Evolutionary conservation across 805 yeast species (phyloP), one percentile per base, ranked within the genome.

Genomic region (Debaryomyces tyrocola): DNA sequence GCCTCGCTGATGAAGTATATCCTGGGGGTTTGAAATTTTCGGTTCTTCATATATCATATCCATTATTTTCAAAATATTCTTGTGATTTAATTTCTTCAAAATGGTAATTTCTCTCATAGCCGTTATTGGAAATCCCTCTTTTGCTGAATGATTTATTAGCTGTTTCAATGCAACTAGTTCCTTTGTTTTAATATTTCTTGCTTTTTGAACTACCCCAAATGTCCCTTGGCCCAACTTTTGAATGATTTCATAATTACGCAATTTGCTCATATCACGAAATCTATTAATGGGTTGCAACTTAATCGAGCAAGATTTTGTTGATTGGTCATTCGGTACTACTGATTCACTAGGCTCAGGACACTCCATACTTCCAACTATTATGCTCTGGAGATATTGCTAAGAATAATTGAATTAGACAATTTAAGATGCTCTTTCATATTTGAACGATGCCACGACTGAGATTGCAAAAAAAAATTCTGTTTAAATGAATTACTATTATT

Each of bases 21-120:
- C 75, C 46, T 64, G 62, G 4, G 71, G 61, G 28, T 59, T 62
- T 2, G 62, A 27, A 10, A 64, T 63, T 41, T 67, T 62, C 6
- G 74, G 71, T 20, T 57, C 63, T 49, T 64, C 68, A 41, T 61
- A 82, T 0, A 91, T 77, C 84, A 92, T 84, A 52, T 90, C 97
- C 9, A 86, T 60, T 36, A 94, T 73, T 50, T 84, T 89, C 20
- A 94, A 74, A 14, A 92, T 79, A 62, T 94, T 89, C 21, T 70
- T 66, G 62, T 92, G 89, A 44, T 75, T 63, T 42, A 94, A 70
- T 41, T 75, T 74, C 64, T 88, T 89, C 64, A 94, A 73, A 18
- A 90, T 88, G 14, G 85, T 79, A 48, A 92, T 90, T 60, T 94
- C 99, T 51, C 99, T 78, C 66, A 91, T 80, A 1, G 98, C 97